These are phyloP conservation scores for Chytridium lagenaria DNA, from an alignment of 371 early-diverging fungal genomes.

Conservation along the genomic window DNA sequence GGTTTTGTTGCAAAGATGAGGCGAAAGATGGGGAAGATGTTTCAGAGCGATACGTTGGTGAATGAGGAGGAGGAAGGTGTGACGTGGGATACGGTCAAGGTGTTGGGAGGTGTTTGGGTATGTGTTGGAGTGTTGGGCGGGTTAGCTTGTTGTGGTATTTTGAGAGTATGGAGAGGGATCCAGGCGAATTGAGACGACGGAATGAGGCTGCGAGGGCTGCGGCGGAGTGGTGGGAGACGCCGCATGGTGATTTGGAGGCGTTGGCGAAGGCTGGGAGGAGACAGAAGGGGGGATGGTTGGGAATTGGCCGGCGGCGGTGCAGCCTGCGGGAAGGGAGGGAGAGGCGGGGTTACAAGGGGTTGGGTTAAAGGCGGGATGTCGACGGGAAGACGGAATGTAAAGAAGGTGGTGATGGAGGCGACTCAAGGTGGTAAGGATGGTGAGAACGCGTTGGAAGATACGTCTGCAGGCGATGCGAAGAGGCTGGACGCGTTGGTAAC, in stretches of 20 bases:
- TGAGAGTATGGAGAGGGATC: neutral
- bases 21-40: neutral
- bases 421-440: neutral
- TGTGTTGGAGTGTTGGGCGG: neutral
- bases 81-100: neutral
- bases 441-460: neutral
- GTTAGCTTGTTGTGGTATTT: neutral
- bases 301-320: neutral
- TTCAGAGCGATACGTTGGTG: neutral
- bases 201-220: slow-evolving; percentile 4
- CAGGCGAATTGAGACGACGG: neutral
- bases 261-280: neutral
- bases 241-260: neutral
- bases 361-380: neutral
- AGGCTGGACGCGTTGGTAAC: too few relatives aligned
- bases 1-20: neutral
- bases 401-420: neutral
- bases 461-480: too few relatives aligned
- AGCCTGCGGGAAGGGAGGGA: neutral
- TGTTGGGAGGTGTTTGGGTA: neutral
- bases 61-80: neutral
- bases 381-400: neutral
- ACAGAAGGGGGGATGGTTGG: neutral
- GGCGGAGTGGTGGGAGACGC: slow-evolving; percentile 1
- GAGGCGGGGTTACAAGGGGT: neutral